Base-by-base conservation (phyloP, 164 flowering plant genomes). In the Aristolochia californica region DNA sequence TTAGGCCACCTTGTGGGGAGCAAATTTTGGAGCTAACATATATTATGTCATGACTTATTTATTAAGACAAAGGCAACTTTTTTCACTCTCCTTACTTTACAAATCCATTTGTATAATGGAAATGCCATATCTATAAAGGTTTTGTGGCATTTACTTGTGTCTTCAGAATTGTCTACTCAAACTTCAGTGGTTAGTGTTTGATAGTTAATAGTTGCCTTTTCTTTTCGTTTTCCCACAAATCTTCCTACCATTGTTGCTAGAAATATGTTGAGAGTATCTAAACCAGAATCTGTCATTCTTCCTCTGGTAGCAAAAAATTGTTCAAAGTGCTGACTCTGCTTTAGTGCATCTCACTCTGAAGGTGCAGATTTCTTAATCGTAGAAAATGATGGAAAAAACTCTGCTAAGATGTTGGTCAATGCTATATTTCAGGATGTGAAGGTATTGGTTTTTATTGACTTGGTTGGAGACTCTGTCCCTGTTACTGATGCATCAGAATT, bases 231-330 rank as follows among this genome's bases (percentile, higher is more conserved):
- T 16, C 53, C 50, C 59, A 45, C 70, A 91, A 96, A 96, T 56
- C 83, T 91, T 69, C 98, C 98, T 43, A 72, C 87, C 5, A 80
- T 91, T 66, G 91, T 91, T 49, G 98, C 98, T 16, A 82, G 98
- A 63, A 83, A 74, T 67, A 81, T 83, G 60, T 78, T 91, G 93
- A 73, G 77, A 77, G 89, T 71, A 64, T 80, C 96, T 34, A 83
- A 65, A 48, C 68, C 83, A 57, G 81, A 82, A 10, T 82, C 89
- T 18, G 78, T 85, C 1, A 45, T 82, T 66, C 93, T 91, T 28
- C 98, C 98, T 51, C 59, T 91, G 67, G 93, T 91, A 5, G 98
- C 77, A 49, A 82, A 84, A n/a, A 69, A 71, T 34, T 49, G 96
- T 88, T 53, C 76, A 82, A 56, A 70, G 80, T 45, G 48, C 64